A percentile compares a stretch with the other conserved stretches of the same genome.
These are phyloP conservation scores for Kwoniella europaea DNA, from an alignment of 768 basidiomycete species.

Conservation along the genomic window DNA sequence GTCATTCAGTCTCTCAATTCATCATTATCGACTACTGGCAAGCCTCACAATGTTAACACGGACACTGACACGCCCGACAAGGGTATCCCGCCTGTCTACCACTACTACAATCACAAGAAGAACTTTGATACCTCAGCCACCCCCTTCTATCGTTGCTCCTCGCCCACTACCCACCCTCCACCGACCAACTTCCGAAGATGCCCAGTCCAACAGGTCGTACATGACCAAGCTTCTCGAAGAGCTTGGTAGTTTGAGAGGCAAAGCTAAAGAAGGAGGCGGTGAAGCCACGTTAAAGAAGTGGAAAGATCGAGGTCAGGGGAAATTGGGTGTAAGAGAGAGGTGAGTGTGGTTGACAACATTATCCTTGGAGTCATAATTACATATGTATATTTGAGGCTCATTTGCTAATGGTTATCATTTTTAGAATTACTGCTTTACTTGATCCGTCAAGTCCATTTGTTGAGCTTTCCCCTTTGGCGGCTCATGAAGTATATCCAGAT, in stretches of 20 bases:
- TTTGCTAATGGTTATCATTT: background rate
- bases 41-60: conserved; percentile 3
- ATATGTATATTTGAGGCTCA: too few relatives aligned
- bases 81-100: background rate
- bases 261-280: conserved; percentile 48
- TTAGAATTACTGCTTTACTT: conserved; percentile 72
- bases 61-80: background rate
- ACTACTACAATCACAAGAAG: conserved; percentile 7
- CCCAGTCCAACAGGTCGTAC: conserved; percentile 24
- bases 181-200: conserved; percentile 31
- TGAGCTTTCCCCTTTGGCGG: conserved; percentile 83
- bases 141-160: conserved; percentile 29
- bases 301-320: conserved; percentile 43
- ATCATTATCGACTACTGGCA: background rate
- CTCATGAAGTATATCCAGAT: conserved; percentile 79
- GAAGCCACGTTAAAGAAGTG: conserved; percentile 37
- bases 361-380: too few relatives aligned
- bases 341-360: conserved; percentile 12
- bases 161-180: conserved; percentile 37
- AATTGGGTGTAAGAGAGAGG: conserved; percentile 45
- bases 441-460: conserved; percentile 89
- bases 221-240: conserved; percentile 31
- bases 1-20: too few relatives aligned
- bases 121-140: conserved; percentile 46
- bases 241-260: conserved; percentile 25